Base-by-base conservation (phyloP, 345 rosid genomes). In the Hibiscus mutabilis region DNA sequence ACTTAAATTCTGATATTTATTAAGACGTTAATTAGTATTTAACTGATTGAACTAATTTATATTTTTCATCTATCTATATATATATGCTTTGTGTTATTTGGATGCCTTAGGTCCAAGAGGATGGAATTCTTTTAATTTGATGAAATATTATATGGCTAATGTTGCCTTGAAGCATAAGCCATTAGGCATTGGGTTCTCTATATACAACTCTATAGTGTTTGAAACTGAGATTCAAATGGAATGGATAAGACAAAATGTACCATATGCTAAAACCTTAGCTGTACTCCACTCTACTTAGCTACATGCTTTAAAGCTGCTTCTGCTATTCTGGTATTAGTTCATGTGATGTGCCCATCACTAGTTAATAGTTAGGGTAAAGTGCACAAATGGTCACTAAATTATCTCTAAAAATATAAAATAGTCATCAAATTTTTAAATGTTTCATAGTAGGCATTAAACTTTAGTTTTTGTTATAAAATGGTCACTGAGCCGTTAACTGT, bases 141-240 rank as follows among this genome's bases (percentile, higher is more conserved):
- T 37, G 49, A 35, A n/a, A 10, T 14, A n/a, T n/a, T n/a, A n/a
- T n/a, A n/a, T n/a, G 16, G 16, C 5, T 4, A 18, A 62, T 18
- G 51, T 63, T 63, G 37, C 29, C 68, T 37, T 63, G 16, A 63
- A 37, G 6, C 27, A 19, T n/a, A 63, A 63, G 68, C 68, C 68
- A 63, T 63, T 63, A 63, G 27, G 68, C 68, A 63, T 63, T 63
- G 68, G 68, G 40, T 63, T 63, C 68, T 40, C n/a, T 24, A 40
- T 40, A 63, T 49, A 63, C 68, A 63, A 63, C 29, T 19, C 68
- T 63, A 37, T 40, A 3, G 68, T 63, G 68, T 63, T 40, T 21
- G 16, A 21, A 63, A 40, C 44, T 13, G 4, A 63, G 68, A 63
- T 63, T 63, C 68, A 63, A 40, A 63, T 40, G 51, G 68, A 4